phyloP scores from a whole-genome alignment of 2,329 filamentous ascomycete species.

The Didymella sp. region DNA sequence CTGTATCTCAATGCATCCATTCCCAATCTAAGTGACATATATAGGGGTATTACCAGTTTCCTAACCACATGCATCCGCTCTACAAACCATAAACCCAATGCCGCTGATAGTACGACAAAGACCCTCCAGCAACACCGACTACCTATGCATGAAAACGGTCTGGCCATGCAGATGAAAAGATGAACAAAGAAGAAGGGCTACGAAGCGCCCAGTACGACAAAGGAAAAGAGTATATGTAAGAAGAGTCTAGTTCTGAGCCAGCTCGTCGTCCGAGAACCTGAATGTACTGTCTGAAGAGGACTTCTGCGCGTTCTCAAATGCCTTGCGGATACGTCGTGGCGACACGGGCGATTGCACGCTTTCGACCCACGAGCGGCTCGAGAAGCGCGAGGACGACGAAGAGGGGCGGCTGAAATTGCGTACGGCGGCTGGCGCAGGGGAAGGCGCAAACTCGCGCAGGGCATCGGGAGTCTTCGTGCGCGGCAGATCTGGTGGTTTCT shows the following conservation, averaged over 20 bases:
- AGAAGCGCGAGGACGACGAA: slow-evolving; percentile 18
- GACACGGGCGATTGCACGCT: slow-evolving; percentile 10
- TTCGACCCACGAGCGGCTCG: slow-evolving; percentile 15
- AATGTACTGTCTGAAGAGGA: slow-evolving; percentile 8
- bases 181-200: neutral
- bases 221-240: neutral
- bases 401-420: slow-evolving; percentile 18
- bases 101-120: slow-evolving; percentile 15
- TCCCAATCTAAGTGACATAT: slow-evolving; percentile 19
- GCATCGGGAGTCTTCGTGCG: neutral
- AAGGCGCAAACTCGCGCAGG: slow-evolving; percentile 6
- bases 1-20: neutral
- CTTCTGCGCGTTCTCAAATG: slow-evolving; percentile 6
- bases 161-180: slow-evolving; percentile 13
- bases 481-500: neutral
- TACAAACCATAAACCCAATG: slow-evolving; percentile 15
- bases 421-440: slow-evolving; percentile 4
- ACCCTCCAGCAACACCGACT: slow-evolving; percentile 7
- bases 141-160: neutral
- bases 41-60: slow-evolving; percentile 19
- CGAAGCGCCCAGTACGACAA: slow-evolving; percentile 1
- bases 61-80: slow-evolving; percentile 13
- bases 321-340: slow-evolving; percentile 9
- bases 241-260: neutral
- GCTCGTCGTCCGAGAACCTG: slow-evolving; percentile 16